Conservation (phyloP, 2,329 filamentous ascomycete genomes). For the Talaromyces sp. region DNA sequence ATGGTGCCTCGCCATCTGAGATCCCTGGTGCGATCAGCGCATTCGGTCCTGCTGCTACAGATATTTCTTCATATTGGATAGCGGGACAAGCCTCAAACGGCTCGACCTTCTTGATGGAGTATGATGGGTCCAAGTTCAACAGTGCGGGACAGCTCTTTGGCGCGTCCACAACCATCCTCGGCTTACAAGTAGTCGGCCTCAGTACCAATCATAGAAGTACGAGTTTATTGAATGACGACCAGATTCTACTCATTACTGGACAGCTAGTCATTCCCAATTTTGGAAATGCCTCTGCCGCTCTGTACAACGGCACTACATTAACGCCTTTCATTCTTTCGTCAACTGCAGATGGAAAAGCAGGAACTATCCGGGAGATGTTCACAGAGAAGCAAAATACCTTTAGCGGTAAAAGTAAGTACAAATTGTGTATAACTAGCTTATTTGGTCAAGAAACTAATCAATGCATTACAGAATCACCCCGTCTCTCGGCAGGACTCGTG, state of each 20-base stretch:
- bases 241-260: constrained; percentile 81
- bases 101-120: constrained; percentile 76
- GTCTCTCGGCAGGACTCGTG: constrained; percentile 44
- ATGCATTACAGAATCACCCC: constrained; percentile 29
- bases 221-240: constrained; percentile 61
- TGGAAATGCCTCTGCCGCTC: constrained; percentile 77
- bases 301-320: constrained; percentile 80
- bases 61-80: constrained; percentile 75
- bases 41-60: constrained; percentile 68
- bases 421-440: neutral
- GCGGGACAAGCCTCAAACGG: constrained; percentile 68
- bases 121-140: constrained; percentile 69
- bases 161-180: constrained; percentile 65
- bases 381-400: constrained; percentile 79
- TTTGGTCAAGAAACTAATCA: constrained; percentile 15
- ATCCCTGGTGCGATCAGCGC: constrained; percentile 79
- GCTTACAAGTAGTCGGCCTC: constrained; percentile 76
- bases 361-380: constrained; percentile 78
- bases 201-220: constrained; percentile 64
- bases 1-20: constrained; percentile 47
- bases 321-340: constrained; percentile 78
- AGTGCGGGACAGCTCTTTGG: constrained; percentile 63
- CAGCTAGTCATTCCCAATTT: constrained; percentile 71
- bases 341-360: constrained; percentile 60
- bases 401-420: constrained; percentile 56